Conservation (phyloP, 345 rosid genomes). For the Boechera divaricarpa region DNA sequence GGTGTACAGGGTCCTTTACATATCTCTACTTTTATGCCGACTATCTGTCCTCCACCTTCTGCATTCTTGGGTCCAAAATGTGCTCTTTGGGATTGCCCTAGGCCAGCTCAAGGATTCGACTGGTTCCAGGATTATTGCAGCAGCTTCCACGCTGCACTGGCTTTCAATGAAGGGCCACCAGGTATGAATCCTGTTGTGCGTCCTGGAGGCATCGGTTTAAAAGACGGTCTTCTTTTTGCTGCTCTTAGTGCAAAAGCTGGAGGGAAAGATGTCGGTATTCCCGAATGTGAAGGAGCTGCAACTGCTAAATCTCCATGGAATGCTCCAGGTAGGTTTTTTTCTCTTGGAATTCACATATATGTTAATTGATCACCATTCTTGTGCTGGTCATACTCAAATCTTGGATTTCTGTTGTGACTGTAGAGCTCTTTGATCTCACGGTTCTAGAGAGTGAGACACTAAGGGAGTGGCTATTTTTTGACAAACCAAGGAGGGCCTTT, state of each 20-base stretch:
- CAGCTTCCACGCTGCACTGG: constrained; percentile 84
- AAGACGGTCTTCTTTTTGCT: constrained; percentile 88
- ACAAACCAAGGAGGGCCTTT: constrained; percentile 96
- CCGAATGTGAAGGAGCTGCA: constrained; percentile 99
- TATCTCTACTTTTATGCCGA: constrained; percentile 62
- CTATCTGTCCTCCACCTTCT: constrained; percentile 81
- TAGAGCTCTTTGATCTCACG: constrained; percentile 92
- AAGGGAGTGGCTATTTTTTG: constrained; percentile 98
- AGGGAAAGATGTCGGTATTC: constrained; percentile 92
- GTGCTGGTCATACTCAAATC: constrained; percentile 7
- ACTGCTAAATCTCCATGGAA: constrained; percentile 99
- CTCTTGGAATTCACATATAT: neutral
- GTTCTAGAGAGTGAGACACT: constrained; percentile 89
- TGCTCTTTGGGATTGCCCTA: constrained; percentile 98
- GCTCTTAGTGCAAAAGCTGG: constrained; percentile 83
- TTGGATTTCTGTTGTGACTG: constrained; percentile 44
- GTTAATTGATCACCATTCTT: constrained; percentile 4
- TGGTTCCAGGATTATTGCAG: constrained; percentile 95
- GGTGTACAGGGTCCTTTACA: constrained; percentile 64
- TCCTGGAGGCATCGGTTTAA: constrained; percentile 89
- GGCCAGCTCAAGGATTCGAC: constrained; percentile 90
- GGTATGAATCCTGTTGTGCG: constrained; percentile 90
- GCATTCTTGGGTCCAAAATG: constrained; percentile 98
- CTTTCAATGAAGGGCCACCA: constrained; percentile 90
- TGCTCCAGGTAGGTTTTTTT: constrained; percentile 75